These are phyloP conservation scores for Blastocystis sp. DNA, from an alignment of 352 stramenopile genomes.

Conservation along the genomic window DNA sequence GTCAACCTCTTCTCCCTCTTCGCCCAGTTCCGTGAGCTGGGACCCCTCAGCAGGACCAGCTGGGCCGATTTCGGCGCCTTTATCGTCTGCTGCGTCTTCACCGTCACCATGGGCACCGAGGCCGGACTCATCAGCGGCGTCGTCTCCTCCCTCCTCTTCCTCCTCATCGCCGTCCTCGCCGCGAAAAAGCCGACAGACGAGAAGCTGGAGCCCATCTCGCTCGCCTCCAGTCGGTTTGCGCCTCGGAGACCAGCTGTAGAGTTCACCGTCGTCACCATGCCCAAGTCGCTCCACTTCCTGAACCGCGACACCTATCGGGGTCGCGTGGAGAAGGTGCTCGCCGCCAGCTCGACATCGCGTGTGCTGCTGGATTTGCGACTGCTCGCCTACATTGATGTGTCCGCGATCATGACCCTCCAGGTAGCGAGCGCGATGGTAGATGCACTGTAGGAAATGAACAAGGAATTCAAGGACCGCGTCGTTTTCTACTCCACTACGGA, in stretches of 20 bases:
- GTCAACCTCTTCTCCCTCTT: constrained; percentile 55
- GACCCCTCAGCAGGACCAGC: background rate
- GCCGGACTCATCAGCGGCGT: constrained; percentile 41
- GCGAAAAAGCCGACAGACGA: background rate
- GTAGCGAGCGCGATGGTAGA: background rate
- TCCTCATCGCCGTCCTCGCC: background rate
- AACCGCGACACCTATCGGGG: constrained; percentile 30
- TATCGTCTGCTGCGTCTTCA: constrained; percentile 19
- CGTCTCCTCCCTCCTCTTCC: constrained; percentile 4
- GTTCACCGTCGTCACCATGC: background rate
- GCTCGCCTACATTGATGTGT: constrained; percentile 7
- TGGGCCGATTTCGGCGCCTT: constrained; percentile 47
- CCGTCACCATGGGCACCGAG: constrained; percentile 48
- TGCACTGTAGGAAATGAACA: constrained; percentile 4
- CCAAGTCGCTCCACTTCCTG: constrained; percentile 13
- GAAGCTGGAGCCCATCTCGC: background rate
- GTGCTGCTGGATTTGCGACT: background rate
- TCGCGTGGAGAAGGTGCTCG: background rate
- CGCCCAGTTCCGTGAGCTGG: constrained; percentile 22
- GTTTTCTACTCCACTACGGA: background rate
- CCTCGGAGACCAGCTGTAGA: background rate
- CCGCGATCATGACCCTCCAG: constrained; percentile 6
- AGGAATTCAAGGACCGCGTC: background rate
- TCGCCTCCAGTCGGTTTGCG: background rate
- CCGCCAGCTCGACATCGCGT: background rate